Evolutionary conservation across 2,329 filamentous ascomycete species (phyloP), one percentile per base, ranked within the genome.

Genomic region (Trichophyton simii): DNA sequence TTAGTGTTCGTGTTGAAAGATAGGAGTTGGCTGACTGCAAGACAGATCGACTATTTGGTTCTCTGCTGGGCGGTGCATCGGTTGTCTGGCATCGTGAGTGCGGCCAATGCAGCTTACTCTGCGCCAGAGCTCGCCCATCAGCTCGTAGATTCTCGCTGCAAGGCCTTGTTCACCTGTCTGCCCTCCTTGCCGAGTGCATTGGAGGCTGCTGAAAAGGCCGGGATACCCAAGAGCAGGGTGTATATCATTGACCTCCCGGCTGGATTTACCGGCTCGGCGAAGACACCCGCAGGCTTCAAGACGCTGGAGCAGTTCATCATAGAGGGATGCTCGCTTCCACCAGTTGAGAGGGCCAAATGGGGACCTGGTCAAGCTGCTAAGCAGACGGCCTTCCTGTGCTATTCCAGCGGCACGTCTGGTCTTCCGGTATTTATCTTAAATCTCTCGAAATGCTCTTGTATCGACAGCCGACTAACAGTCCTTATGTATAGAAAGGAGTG

Each of bases 371-470:
- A 78, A 60, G 75, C 70, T 25, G 69, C 81, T 41, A 82, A 83
- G 60, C 85, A 87, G 67, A 84, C 84, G 4, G 87, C 89, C 0
- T 92, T 88, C 69, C 78, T 95, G 52, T 91, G 87, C 75, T 91
- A 89, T 71, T 90, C 87, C 0, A 89, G 85, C 70, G 88, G 88
- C 20, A 92, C 88, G 0, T 91, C 87, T 9, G 88, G 88, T 2
- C 75, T 91, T 42, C 88, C 88, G 15, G 86, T 87, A 77, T 68
- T 25, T 44, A 57, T n/a, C 2, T 31, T 44, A 57, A 9, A 3
- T 20, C 8, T 8, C 20, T 11, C 3, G 9, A 4, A 13, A 54
- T 38, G 5, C 36, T 13, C 5, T 20, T 9, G 28, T 9, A 41
- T 20, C 25, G 11, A 13, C 3, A 46, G 42, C 15, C 13, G n/a